Percentiles rank a stretch among this genome's conserved stretches.
phyloP scores from a whole-genome alignment of 108 stramenopile genomes.

The Nitzschia palea region DNA sequence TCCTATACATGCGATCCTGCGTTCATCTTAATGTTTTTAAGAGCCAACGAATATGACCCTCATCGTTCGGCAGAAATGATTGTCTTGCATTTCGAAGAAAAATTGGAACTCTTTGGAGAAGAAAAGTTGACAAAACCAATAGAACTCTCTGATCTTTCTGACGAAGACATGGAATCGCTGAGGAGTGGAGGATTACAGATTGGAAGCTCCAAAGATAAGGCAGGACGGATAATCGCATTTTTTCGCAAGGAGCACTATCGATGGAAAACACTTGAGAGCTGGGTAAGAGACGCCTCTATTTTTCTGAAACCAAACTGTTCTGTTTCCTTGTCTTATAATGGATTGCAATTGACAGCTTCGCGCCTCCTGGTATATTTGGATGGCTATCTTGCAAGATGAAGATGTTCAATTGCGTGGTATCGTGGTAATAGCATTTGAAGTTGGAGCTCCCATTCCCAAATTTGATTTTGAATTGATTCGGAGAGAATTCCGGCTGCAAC shows the following conservation, averaged over 20 bases:
- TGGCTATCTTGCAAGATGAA: conserved; percentile 12
- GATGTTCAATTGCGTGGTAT: conserved; percentile 1
- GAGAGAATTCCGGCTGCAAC: background rate
- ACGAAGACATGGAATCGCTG: background rate
- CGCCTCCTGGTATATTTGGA: conserved; percentile 10
- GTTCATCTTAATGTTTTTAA: background rate
- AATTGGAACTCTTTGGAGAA: background rate
- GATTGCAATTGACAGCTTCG: background rate
- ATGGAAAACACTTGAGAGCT: background rate
- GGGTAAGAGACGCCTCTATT: background rate
- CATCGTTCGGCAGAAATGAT: background rate
- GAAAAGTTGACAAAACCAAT: background rate
- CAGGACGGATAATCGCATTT: background rate
- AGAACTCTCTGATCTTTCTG: background rate
- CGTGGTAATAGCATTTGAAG: background rate
- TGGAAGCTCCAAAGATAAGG: background rate
- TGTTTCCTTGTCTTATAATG: background rate
- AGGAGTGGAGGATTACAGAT: background rate
- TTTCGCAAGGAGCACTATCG: background rate
- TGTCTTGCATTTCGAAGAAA: background rate
- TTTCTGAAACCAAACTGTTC: background rate
- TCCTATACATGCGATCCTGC: background rate
- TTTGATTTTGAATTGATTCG: background rate
- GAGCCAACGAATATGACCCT: background rate
- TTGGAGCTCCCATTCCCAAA: background rate